Evolutionary conservation across 1,284 basidiomycete genomes (phyloP).

Genomic region (Phellinidium pouzarii): DNA sequence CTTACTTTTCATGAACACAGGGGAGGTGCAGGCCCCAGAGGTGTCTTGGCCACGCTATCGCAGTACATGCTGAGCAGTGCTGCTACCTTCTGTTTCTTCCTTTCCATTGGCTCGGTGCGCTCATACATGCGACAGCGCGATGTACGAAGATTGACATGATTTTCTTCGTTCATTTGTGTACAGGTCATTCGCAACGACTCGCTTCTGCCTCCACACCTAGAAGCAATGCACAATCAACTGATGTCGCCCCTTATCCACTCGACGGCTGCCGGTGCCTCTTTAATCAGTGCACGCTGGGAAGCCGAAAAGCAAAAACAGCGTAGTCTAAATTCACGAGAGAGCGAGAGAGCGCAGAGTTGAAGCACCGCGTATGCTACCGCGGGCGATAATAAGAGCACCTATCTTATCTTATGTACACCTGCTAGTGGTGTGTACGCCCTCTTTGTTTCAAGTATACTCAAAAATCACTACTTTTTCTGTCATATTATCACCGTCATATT

Average conservation of each 20-base stretch:
- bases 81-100: constrained; percentile 82
- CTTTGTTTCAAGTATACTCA: not conserved
- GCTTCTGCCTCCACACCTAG: constrained; percentile 47
- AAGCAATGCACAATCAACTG: constrained; percentile 54
- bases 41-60: constrained; percentile 79
- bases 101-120: constrained; percentile 75
- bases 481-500: not conserved
- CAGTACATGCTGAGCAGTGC: constrained; percentile 93
- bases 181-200: constrained; percentile 74
- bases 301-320: constrained; percentile 41
- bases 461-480: not conserved
- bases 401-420: not conserved
- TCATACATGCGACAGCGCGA: not conserved
- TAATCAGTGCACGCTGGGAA: constrained; percentile 67
- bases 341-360: no score
- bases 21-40: constrained; percentile 82
- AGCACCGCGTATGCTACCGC: not conserved
- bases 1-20: no score
- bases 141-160: constrained; percentile 15
- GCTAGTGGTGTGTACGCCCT: not conserved
- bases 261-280: constrained; percentile 54
- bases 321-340: not conserved
- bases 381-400: not conserved
- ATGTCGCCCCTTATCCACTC: constrained; percentile 48
- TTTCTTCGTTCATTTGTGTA: constrained; percentile 9